These are phyloP conservation scores for Trichoderma atrobrunneum DNA, from an alignment of 2,329 filamentous ascomycete species.

Conservation along the genomic window DNA sequence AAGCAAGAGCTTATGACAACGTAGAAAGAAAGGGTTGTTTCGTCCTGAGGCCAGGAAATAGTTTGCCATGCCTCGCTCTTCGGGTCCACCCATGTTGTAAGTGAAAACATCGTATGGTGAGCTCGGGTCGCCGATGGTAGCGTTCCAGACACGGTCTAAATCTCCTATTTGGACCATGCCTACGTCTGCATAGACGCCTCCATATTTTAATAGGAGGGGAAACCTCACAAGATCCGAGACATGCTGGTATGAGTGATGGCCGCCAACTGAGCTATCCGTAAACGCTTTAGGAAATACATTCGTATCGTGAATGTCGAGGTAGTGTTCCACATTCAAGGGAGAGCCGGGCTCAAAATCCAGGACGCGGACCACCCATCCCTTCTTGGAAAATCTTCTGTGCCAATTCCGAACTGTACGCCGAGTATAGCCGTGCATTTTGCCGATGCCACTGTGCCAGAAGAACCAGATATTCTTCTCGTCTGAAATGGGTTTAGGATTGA, in stretches of 20 bases:
- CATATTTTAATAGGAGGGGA: constrained; percentile 54
- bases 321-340: constrained; percentile 47
- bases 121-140: constrained; percentile 44
- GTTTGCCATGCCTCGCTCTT: constrained; percentile 42
- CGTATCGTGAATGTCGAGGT: constrained; percentile 45
- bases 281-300: constrained; percentile 49
- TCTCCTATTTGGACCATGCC: constrained; percentile 57
- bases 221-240: constrained; percentile 57
- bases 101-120: constrained; percentile 49
- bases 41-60: constrained; percentile 44
- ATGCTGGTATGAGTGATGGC: constrained; percentile 51
- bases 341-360: constrained; percentile 45
- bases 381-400: constrained; percentile 49
- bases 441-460: constrained; percentile 55
- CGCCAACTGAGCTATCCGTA: constrained; percentile 45
- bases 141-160: constrained; percentile 51
- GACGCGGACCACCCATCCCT: constrained; percentile 54
- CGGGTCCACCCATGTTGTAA: constrained; percentile 40
- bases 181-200: constrained; percentile 57
- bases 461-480: constrained; percentile 56
- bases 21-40: constrained; percentile 46
- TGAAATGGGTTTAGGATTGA: constrained; percentile 38
- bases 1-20: constrained; percentile 49
- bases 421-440: constrained; percentile 49
- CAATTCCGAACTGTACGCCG: constrained; percentile 53